Conservation (phyloP, 169 alveolate genomes). For the Perkinsus olseni region DNA sequence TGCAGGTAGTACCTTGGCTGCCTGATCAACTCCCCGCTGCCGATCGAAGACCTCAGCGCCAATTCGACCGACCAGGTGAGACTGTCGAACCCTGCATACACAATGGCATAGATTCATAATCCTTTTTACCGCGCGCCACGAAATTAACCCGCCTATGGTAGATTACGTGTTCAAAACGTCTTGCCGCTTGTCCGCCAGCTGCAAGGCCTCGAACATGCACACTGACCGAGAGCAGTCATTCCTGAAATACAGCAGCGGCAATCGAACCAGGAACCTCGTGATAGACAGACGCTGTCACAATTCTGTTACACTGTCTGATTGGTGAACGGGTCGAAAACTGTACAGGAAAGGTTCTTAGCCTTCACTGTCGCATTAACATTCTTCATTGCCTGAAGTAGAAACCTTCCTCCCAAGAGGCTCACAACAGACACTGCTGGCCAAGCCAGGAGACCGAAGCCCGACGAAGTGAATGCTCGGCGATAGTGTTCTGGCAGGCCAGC, state of each 20-base stretch:
- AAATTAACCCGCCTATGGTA: too few species aligned
- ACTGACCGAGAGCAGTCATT: neutral
- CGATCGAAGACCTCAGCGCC: neutral
- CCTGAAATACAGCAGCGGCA: neutral
- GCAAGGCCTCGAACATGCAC: neutral
- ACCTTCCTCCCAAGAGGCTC: too few species aligned
- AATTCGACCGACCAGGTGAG: too few species aligned
- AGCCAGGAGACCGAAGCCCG: too few species aligned
- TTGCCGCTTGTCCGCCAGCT: neutral
- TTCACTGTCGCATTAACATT: neutral
- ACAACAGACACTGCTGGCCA: too few species aligned
- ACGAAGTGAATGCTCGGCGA: too few species aligned
- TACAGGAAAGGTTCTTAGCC: neutral
- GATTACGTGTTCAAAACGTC: neutral
- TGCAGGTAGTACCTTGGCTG: neutral
- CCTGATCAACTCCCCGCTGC: neutral
- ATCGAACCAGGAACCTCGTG: neutral
- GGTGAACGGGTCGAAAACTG: neutral
- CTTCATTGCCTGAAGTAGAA: neutral
- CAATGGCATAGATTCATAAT: too few species aligned
- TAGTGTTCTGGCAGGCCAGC: too few species aligned
- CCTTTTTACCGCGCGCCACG: too few species aligned
- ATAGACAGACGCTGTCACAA: neutral
- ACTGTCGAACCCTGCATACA: too few species aligned
- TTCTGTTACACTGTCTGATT: neutral